phyloP scores from a whole-genome alignment of 2,329 filamentous ascomycete genomes.

The Scopulariopsis brevicaulis region DNA sequence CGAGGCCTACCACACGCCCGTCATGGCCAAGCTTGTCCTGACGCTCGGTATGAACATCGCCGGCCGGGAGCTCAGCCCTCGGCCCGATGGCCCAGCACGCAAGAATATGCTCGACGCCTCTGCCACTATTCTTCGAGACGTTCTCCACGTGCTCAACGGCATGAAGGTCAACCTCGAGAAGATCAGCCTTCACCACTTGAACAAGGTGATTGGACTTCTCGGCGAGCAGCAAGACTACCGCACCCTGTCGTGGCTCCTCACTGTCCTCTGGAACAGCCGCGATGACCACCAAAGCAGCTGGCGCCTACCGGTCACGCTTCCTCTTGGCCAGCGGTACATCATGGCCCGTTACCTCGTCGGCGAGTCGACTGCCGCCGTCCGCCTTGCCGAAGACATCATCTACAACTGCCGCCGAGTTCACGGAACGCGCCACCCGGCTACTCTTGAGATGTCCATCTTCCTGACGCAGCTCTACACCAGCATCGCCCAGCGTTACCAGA shows the following conservation, averaged over 20 bases:
- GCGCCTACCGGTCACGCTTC: slow-evolving; percentile 7
- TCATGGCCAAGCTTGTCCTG: slow-evolving; percentile 21
- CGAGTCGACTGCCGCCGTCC: slow-evolving; percentile 9
- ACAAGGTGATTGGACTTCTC: slow-evolving; percentile 26
- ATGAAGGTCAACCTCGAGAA: slow-evolving; percentile 28
- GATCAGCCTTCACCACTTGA: slow-evolving; percentile 25
- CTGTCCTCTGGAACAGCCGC: slow-evolving; percentile 18
- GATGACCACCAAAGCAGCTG: slow-evolving; percentile 8
- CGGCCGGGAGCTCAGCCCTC: slow-evolving; percentile 21
- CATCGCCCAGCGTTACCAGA: slow-evolving; percentile 20
- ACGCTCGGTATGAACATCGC: slow-evolving; percentile 18
- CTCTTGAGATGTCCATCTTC: slow-evolving; percentile 12
- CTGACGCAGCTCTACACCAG: slow-evolving; percentile 13
- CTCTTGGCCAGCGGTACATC: slow-evolving; percentile 11
- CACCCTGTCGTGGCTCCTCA: slow-evolving; percentile 24
- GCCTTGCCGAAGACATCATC: slow-evolving; percentile 13
- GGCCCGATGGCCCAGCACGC: slow-evolving; percentile 19
- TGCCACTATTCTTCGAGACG: slow-evolving; percentile 25
- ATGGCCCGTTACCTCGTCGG: slow-evolving; percentile 10
- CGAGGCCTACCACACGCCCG: slow-evolving; percentile 15
- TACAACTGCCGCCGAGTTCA: slow-evolving; percentile 14
- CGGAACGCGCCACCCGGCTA: slow-evolving; percentile 10
- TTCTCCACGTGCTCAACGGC: slow-evolving; percentile 23
- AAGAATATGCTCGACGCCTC: slow-evolving; percentile 26
- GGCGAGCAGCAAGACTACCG: slow-evolving; percentile 31